Evolutionary conservation across 768 basidiomycete genomes (phyloP), one percentile per base, ranked within the genome.

Genomic region (Tephrocybe sp.): DNA sequence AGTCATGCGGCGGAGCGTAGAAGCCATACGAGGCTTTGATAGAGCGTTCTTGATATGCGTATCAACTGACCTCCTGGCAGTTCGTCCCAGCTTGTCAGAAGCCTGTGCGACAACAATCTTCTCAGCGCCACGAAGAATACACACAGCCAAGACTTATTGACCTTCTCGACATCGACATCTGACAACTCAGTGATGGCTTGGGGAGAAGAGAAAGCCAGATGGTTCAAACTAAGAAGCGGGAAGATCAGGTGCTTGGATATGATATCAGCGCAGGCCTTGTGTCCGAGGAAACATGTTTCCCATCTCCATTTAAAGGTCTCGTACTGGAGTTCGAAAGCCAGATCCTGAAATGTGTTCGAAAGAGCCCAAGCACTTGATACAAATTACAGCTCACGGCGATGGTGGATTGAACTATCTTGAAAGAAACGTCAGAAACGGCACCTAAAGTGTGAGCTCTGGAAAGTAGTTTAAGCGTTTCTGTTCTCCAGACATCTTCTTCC

Each of bases 211-310:
- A 90, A 86, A 2, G 84, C 78, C 54, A 89, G 66, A 64, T 89
- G 82, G 51, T 76, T 83, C 38, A 80, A 69, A 63, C 82, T 88
- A 61, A 92, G 83, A 52, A 91, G 74, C 6, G 89, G 89, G 52
- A 85, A 70, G 54, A 91, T 82, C 55, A 91, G 79, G 58, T 92
- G 89, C 55, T 77, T 85, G 52, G 89, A 91, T 44, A 92, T 74
- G 47, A 89, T 71, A 43, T 88, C 85, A 51, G 89, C 81, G 28
- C 88, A 86, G 26, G 66, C 58, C 64, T 74, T 84, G 62, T 82
- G 71, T 7, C 87, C 86, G 30, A 87, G 61, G 55, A 76, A 78
- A 63, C 75, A 79, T 13, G 83, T 77, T 65, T 91, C 87, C 89
- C 89, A 92, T 69, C 78, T 75, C 88, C 88, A 92, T 71, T 80